Percentiles rank a stretch among this genome's conserved stretches.
These are phyloP conservation scores for Prunus salicina DNA, from an alignment of 306 rosid species.

Conservation along the genomic window DNA sequence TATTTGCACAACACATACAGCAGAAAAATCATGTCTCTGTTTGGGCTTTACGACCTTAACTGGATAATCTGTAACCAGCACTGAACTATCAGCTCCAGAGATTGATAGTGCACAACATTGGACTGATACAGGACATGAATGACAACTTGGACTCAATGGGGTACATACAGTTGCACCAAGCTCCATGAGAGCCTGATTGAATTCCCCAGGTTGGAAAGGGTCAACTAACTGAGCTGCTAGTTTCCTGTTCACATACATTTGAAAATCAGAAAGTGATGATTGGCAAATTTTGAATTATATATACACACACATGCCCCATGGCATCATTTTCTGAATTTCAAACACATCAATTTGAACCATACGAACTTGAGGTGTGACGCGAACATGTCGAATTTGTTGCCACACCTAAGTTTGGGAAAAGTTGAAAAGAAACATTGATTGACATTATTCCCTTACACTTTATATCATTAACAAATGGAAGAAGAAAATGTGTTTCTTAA, in stretches of 20 bases:
- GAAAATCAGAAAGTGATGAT: neutral
- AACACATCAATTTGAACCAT: neutral
- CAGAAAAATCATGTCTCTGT: slow-evolving; percentile 66
- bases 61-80: slow-evolving; percentile 77
- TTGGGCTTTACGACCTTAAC: slow-evolving; percentile 52
- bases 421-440: neutral
- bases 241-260: slow-evolving; percentile 42
- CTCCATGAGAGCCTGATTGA: slow-evolving; percentile 96
- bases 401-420: neutral
- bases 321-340: neutral
- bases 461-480: neutral
- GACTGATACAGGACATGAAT: slow-evolving; percentile 68
- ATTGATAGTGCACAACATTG: slow-evolving; percentile 62
- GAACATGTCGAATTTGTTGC: neutral
- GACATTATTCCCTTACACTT: neutral
- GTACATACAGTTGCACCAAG: slow-evolving; percentile 93
- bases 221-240: slow-evolving; percentile 85
- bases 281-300: too few species aligned
- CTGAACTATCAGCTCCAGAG: slow-evolving; percentile 46
- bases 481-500: neutral
- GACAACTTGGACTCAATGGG: slow-evolving; percentile 68
- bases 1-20: slow-evolving; percentile 83
- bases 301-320: neutral
- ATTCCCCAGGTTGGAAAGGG: slow-evolving; percentile 77
- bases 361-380: neutral